Conservation (phyloP, 2,329 filamentous ascomycete genomes). For the Neurospora sp. region DNA sequence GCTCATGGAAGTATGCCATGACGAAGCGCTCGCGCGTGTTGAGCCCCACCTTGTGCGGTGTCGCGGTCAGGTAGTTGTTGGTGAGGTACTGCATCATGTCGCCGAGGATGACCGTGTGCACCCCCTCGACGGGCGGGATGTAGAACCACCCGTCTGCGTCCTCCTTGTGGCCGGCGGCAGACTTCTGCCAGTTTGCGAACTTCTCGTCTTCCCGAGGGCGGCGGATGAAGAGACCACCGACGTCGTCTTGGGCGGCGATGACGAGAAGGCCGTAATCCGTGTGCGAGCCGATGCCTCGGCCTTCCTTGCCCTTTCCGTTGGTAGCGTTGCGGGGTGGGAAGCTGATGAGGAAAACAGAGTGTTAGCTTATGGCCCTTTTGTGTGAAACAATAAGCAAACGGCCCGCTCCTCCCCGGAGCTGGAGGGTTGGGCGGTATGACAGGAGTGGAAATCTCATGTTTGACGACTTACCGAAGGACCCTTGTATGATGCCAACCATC, state of each 20-base stretch:
- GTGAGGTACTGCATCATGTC: constrained; percentile 45
- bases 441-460: background rate
- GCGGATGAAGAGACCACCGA: constrained; percentile 39
- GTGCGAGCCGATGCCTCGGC: constrained; percentile 41
- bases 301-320: constrained; percentile 39
- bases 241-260: constrained; percentile 38
- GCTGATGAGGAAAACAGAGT: constrained; percentile 9
- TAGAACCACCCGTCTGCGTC: constrained; percentile 37
- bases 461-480: constrained; percentile 29
- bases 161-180: constrained; percentile 33
- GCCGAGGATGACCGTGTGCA: constrained; percentile 41
- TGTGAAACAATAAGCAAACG: background rate
- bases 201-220: constrained; percentile 30
- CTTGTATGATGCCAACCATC: constrained; percentile 45
- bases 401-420: background rate
- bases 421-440: background rate
- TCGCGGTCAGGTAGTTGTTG: constrained; percentile 33
- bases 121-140: constrained; percentile 32
- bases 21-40: constrained; percentile 37
- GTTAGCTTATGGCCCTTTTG: background rate
- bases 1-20: constrained; percentile 43
- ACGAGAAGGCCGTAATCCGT: constrained; percentile 44
- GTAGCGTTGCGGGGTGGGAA: constrained; percentile 26
- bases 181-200: constrained; percentile 36
- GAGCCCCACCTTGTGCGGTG: constrained; percentile 40